Percentiles rank a stretch among this genome's conserved stretches.
These are phyloP conservation scores for Naganishia cerealis DNA, from an alignment of 1,284 basidiomycete species.

Conservation along the genomic window DNA sequence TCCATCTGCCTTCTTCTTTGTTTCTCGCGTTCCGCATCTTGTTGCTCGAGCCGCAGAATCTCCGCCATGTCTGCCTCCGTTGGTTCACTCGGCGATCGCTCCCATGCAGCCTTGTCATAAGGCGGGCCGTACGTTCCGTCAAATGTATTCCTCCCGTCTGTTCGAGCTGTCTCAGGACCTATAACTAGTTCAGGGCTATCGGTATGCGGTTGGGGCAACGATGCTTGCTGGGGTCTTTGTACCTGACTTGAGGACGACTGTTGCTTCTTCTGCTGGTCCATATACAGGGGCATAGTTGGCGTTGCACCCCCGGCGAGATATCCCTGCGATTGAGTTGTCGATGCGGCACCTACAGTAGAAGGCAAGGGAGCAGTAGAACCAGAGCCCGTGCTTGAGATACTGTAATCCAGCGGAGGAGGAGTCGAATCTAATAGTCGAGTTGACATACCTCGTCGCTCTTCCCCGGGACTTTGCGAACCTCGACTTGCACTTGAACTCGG, in stretches of 20 bases:
- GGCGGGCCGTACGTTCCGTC: not conserved
- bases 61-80: conserved; percentile 37
- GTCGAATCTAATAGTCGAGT: conserved; percentile 16
- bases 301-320: conserved; percentile 25
- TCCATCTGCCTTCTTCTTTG: conserved; percentile 41
- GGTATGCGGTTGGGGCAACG: not conserved
- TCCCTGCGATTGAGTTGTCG: not conserved
- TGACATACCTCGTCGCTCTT: conserved; percentile 28
- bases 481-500: conserved; percentile 32
- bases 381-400: conserved; percentile 10
- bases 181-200: conserved; percentile 1
- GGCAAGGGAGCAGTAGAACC: conserved; percentile 9
- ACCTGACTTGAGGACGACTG: not conserved
- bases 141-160: not conserved
- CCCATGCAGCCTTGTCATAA: conserved; percentile 18
- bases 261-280: conserved; percentile 14
- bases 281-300: conserved; percentile 24
- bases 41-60: conserved; percentile 45
- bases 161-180: not conserved
- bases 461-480: conserved; percentile 31
- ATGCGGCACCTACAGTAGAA: conserved; percentile 3
- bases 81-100: conserved; percentile 31
- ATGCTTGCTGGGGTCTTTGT: not conserved
- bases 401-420: conserved; percentile 24
- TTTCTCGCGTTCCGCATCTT: conserved; percentile 40